A percentile compares a stretch with the other conserved stretches of the same genome.
phyloP scores from a whole-genome alignment of 2,329 filamentous ascomycete genomes.

The Ascochyta clinopodiicola region DNA sequence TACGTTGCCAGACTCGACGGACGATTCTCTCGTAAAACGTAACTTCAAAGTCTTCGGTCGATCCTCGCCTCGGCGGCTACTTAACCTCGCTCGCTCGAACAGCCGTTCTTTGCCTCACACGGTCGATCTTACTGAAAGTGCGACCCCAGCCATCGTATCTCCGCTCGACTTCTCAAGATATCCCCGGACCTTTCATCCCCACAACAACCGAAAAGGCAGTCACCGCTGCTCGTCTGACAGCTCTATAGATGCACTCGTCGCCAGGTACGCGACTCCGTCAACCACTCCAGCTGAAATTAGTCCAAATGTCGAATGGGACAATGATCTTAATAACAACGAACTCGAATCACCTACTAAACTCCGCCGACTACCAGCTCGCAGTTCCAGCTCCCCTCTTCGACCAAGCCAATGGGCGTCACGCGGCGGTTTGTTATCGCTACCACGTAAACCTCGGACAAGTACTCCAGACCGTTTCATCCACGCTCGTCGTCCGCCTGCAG shows the following conservation, averaged over 20 bases:
- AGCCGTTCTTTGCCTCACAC: constrained; percentile 16
- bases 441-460: constrained; percentile 29
- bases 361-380: constrained; percentile 25
- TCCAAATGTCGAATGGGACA: constrained; percentile 1
- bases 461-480: constrained; percentile 67
- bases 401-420: constrained; percentile 40
- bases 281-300: not conserved
- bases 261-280: constrained; percentile 5
- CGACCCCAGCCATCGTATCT: not conserved
- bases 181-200: not conserved
- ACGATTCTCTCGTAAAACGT: constrained; percentile 22
- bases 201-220: constrained; percentile 1
- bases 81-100: constrained; percentile 13
- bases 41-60: not conserved
- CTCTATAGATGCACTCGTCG: constrained; percentile 1
- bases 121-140: not conserved
- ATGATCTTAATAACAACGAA: not conserved
- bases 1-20: constrained; percentile 6
- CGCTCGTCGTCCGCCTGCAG: constrained; percentile 50
- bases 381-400: constrained; percentile 41
- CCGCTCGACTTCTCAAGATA: not conserved
- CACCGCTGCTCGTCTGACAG: constrained; percentile 18
- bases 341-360: not conserved
- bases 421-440: constrained; percentile 29
- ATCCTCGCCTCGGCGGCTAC: constrained; percentile 1